Conservation (phyloP, 139 green algal species). For the Chlamydomonas sphaeroides region DNA sequence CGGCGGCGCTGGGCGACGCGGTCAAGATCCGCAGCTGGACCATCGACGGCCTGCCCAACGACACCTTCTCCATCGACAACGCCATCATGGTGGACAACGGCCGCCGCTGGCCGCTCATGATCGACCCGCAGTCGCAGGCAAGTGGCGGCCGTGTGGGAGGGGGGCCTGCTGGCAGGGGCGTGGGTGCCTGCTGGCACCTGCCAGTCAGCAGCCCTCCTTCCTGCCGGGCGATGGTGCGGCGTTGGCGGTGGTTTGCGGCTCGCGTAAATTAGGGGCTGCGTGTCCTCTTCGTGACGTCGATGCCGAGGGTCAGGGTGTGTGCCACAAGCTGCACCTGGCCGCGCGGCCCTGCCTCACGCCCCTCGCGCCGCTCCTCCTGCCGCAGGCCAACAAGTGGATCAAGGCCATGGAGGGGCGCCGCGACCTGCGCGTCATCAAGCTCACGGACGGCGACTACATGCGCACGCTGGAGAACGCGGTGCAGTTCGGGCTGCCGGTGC, state of each 20-base stretch:
- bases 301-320: no score
- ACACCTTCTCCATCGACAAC: conserved; percentile 82
- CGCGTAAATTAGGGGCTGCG: no score
- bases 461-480: conserved; percentile 75
- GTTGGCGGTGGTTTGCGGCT: no score
- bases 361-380: neutral
- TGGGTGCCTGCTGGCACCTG: no score
- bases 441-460: conserved; percentile 78
- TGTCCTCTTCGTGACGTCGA: no score
- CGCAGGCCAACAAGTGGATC: conserved; percentile 87
- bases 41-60: conserved; percentile 81
- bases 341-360: neutral
- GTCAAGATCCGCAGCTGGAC: conserved; percentile 80
- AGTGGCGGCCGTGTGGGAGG: no score
- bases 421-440: conserved; percentile 76
- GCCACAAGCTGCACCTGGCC: no score
- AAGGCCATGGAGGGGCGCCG: conserved; percentile 71
- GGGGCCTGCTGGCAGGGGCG: no score
- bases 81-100: conserved; percentile 76
- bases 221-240: no score
- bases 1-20: conserved; percentile 66
- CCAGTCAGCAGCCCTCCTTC: no score
- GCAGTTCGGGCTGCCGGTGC: conserved; percentile 79
- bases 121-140: conserved; percentile 75
- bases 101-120: conserved; percentile 81